A percentile compares a stretch with the other conserved stretches of the same genome.
Conservation (phyloP, 805 yeast species). For the Starmerella potacharoeniae region DNA sequence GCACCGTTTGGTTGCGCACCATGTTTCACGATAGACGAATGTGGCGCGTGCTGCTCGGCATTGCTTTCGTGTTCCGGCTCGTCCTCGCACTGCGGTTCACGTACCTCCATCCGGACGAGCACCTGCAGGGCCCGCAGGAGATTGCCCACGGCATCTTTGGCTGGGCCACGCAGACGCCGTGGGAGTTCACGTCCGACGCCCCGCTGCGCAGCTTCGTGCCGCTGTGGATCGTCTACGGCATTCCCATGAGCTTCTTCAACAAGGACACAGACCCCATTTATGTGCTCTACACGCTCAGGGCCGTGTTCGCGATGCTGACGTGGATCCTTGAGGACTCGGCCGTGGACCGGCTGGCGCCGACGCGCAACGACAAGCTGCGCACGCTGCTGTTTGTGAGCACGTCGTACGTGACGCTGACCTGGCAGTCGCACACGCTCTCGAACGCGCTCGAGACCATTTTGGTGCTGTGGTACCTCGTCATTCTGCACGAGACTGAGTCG, state of each 20-base stretch:
- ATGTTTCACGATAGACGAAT: conserved; percentile 7
- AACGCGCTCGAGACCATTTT: conserved; percentile 60
- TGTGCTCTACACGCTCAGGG: conserved; percentile 43
- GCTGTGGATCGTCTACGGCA: conserved; percentile 51
- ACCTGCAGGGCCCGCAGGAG: conserved; percentile 80
- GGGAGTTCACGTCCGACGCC: conserved; percentile 59
- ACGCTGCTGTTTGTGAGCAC: conserved; percentile 36
- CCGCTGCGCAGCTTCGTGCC: conserved; percentile 69
- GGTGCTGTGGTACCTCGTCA: conserved; percentile 39
- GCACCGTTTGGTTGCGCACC: not conserved
- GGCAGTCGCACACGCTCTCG: conserved; percentile 83
- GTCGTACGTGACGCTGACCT: conserved; percentile 61
- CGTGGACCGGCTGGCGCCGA: conserved; percentile 38
- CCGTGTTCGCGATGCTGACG: conserved; percentile 35
- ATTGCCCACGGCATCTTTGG: conserved; percentile 37
- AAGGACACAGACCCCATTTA: conserved; percentile 35
- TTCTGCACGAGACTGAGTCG: conserved; percentile 34
- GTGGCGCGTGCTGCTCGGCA: conserved; percentile 41
- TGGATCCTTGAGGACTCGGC: conserved; percentile 33
- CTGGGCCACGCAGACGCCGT: conserved; percentile 46
- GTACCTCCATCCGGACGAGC: conserved; percentile 96
- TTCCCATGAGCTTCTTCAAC: conserved; percentile 43
- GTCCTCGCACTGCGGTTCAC: conserved; percentile 57
- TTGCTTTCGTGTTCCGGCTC: conserved; percentile 39
- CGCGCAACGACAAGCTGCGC: conserved; percentile 38